Evolutionary conservation across 2,329 filamentous ascomycete species (phyloP).

Genomic region (Huntiella abstrusa): DNA sequence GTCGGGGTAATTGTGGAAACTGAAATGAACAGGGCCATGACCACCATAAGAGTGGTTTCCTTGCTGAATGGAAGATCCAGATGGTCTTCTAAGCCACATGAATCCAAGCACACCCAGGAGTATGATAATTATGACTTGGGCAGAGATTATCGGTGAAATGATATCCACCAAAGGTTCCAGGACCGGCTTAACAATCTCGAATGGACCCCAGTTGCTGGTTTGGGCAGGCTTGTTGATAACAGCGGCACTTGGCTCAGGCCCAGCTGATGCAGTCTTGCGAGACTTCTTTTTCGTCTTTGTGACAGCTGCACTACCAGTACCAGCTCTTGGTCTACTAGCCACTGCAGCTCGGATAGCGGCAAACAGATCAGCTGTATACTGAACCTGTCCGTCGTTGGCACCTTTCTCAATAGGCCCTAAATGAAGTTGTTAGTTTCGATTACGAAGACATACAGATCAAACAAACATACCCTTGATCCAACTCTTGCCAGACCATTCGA

Average conservation of each 20-base stretch:
- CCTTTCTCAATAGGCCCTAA: constrained; percentile 89
- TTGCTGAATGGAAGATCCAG: neutral
- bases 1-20: constrained; percentile 33
- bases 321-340: constrained; percentile 38
- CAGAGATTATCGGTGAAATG: constrained; percentile 50
- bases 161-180: constrained; percentile 53
- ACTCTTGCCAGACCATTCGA: constrained; percentile 95
- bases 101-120: constrained; percentile 55
- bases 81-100: constrained; percentile 38
- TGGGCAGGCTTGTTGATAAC: constrained; percentile 20
- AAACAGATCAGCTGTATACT: constrained; percentile 67
- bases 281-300: constrained; percentile 44
- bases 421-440: constrained; percentile 7
- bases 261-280: constrained; percentile 30
- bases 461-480: constrained; percentile 72
- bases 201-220: constrained; percentile 48
- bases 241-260: constrained; percentile 22
- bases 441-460: neutral
- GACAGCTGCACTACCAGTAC: constrained; percentile 25
- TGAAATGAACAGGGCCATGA: constrained; percentile 17
- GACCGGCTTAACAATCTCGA: constrained; percentile 59
- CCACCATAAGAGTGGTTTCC: constrained; percentile 19
- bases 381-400: constrained; percentile 70
- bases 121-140: constrained; percentile 60
- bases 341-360: constrained; percentile 56